Conservation (phyloP, 2,329 filamentous ascomycete species). For the Neonectria coccinea region DNA sequence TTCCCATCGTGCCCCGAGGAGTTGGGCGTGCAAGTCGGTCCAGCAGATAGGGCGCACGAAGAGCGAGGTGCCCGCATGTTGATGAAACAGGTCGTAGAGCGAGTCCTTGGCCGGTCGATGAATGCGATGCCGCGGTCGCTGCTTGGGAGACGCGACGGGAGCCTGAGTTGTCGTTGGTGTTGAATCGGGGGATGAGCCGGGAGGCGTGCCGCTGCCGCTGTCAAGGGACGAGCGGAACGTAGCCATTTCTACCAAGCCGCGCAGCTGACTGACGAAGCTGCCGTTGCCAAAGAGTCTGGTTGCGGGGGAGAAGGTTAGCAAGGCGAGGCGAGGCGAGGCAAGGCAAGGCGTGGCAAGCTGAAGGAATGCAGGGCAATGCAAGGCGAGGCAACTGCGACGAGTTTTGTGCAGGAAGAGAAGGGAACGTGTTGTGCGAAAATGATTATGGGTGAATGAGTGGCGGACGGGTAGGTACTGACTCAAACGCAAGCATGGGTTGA, state of each 20-base stretch:
- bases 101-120: conserved; percentile 60
- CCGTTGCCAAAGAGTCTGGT: conserved; percentile 42
- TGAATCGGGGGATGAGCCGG: conserved; percentile 32
- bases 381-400: not conserved
- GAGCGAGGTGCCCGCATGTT: conserved; percentile 60
- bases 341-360: not conserved
- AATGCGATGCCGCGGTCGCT: conserved; percentile 47
- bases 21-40: conserved; percentile 63
- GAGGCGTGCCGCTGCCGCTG: conserved; percentile 26
- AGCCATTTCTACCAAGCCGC: conserved; percentile 46
- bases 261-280: conserved; percentile 48
- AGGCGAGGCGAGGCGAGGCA: conserved; percentile 16
- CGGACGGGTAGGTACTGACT: conserved; percentile 41
- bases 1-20: conserved; percentile 62
- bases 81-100: conserved; percentile 64
- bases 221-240: conserved; percentile 34
- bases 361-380: not conserved
- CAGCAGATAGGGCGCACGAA: conserved; percentile 66
- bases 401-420: conserved; percentile 15
- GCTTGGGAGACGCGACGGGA: conserved; percentile 37
- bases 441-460: not conserved
- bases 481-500: conserved; percentile 45
- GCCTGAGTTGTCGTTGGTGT: conserved; percentile 45
- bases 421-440: conserved; percentile 12
- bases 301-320: conserved; percentile 31